These are phyloP conservation scores for Pseudocercospora vitis DNA, from an alignment of 2,329 filamentous ascomycete genomes.

Conservation along the genomic window DNA sequence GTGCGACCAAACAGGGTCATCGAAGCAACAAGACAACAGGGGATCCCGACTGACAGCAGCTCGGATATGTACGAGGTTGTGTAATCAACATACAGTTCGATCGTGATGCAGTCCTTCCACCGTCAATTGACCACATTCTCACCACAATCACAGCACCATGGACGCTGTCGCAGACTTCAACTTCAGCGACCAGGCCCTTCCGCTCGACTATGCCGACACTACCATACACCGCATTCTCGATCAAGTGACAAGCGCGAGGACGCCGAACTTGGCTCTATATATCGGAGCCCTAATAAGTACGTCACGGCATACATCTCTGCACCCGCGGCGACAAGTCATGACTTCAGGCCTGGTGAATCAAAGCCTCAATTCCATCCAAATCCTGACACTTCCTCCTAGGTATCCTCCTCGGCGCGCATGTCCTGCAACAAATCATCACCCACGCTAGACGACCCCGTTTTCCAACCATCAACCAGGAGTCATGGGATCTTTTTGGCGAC, in stretches of 20 bases:
- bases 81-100: no score
- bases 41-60: neutral
- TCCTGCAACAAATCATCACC: neutral
- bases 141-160: neutral
- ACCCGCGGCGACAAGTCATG: no score
- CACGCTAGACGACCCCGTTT: neutral
- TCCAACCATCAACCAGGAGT: neutral
- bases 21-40: neutral
- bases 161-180: neutral
- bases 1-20: neutral
- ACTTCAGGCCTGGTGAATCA: no score
- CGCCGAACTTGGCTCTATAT: neutral
- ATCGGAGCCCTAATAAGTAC: neutral
- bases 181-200: neutral
- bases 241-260: neutral
- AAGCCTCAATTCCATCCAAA: no score
- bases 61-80: neutral
- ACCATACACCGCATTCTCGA: neutral
- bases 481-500: slow-evolving; percentile 2
- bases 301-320: no score
- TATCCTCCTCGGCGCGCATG: slow-evolving; percentile 1
- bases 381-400: no score
- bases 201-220: neutral
- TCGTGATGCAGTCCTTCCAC: no score
- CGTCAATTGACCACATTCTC: neutral